A percentile compares a stretch with the other conserved stretches of the same genome.
Conservation (phyloP, 495 filamentous ascomycete species). For the Lasiosphaeris hirsuta region DNA sequence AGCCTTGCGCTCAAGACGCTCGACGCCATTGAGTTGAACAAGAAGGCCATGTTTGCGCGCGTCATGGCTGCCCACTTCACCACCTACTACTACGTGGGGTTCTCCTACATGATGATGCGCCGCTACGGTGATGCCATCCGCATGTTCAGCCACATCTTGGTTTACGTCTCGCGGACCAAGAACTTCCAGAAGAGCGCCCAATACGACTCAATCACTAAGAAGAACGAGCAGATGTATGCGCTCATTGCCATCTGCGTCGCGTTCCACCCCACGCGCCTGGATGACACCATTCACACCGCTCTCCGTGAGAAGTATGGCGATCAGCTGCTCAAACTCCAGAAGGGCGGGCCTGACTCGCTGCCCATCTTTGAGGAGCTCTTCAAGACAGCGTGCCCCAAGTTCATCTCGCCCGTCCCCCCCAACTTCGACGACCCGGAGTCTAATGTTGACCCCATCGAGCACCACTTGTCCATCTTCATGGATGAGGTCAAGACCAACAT, state of each 20-base stretch:
- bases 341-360: slow-evolving; percentile 88
- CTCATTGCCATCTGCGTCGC: slow-evolving; percentile 98
- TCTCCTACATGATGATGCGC: slow-evolving; percentile 99
- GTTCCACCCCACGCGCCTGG: slow-evolving; percentile 91
- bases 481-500: slow-evolving; percentile 98
- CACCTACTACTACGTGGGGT: slow-evolving; percentile 99
- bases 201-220: slow-evolving; percentile 97
- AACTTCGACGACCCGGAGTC: slow-evolving; percentile 92
- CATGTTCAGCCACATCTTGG: slow-evolving; percentile 99
- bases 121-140: slow-evolving; percentile 98
- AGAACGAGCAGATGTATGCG: slow-evolving; percentile 99
- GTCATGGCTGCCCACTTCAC: slow-evolving; percentile 99
- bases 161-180: slow-evolving; percentile 98
- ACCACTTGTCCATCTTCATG: slow-evolving; percentile 97
- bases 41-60: slow-evolving; percentile 99
- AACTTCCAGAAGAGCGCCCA: slow-evolving; percentile 99
- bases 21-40: slow-evolving; percentile 98
- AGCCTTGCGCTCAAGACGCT: slow-evolving; percentile 97
- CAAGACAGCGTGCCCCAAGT: slow-evolving; percentile 93
- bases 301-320: slow-evolving; percentile 98
- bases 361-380: slow-evolving; percentile 98
- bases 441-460: slow-evolving; percentile 95
- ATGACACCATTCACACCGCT: slow-evolving; percentile 98
- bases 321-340: slow-evolving; percentile 91
- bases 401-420: slow-evolving; percentile 95